Conservation (phyloP, 768 basidiomycete species). For the Suillus plorans region DNA sequence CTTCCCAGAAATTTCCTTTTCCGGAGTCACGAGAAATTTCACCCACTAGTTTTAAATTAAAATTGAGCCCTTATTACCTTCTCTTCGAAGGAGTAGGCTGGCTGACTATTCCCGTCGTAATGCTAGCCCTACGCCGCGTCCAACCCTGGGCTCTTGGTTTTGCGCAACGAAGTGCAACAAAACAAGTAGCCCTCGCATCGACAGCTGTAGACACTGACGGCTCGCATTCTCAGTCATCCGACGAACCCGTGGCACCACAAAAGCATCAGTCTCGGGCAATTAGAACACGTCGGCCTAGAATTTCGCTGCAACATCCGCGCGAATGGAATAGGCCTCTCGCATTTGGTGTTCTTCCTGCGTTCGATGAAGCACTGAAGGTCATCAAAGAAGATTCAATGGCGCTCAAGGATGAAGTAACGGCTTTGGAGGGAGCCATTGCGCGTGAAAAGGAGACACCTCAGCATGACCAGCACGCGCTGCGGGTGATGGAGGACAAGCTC, state of each 20-base stretch:
- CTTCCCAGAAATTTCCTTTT: background rate
- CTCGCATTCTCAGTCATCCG: slow-evolving; percentile 1
- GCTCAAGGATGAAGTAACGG: slow-evolving; percentile 36
- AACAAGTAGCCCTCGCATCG: slow-evolving; percentile 13
- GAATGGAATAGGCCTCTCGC: slow-evolving; percentile 67
- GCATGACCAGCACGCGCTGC: slow-evolving; percentile 38
- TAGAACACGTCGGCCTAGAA: slow-evolving; percentile 46
- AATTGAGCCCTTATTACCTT: background rate
- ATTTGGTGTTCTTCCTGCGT: slow-evolving; percentile 67
- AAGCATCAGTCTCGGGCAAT: slow-evolving; percentile 16
- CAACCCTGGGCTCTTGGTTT: slow-evolving; percentile 10
- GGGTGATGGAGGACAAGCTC: slow-evolving; percentile 47
- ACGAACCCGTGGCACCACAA: background rate
- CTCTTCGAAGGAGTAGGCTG: background rate
- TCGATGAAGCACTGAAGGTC: slow-evolving; percentile 79
- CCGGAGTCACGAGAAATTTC: background rate
- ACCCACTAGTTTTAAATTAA: background rate
- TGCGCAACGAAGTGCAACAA: slow-evolving; percentile 8
- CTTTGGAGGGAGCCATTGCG: slow-evolving; percentile 19
- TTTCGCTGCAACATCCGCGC: slow-evolving; percentile 50
- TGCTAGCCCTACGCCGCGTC: slow-evolving; percentile 19
- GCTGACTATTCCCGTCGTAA: slow-evolving; percentile 1
- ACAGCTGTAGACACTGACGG: slow-evolving; percentile 1
- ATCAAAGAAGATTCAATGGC: slow-evolving; percentile 60
- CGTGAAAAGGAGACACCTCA: slow-evolving; percentile 24